These are phyloP conservation scores for Amanita polypyramis DNA, from an alignment of 768 basidiomycete species.

Conservation along the genomic window DNA sequence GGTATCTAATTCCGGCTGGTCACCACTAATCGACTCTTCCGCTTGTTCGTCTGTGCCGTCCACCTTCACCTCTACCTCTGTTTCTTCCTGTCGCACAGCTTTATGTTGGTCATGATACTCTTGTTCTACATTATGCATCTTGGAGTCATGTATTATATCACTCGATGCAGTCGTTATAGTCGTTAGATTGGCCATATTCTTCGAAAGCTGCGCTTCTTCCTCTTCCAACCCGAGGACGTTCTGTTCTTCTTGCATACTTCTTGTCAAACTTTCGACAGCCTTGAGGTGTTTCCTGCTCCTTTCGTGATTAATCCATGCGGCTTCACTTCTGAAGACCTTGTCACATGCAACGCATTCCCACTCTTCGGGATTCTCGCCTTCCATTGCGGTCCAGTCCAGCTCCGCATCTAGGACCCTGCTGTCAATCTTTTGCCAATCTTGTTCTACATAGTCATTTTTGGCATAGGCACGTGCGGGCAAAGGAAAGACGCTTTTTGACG, in stretches of 20 bases:
- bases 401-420: constrained; percentile 37
- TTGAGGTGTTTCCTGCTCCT: constrained; percentile 89
- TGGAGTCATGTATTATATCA: neutral
- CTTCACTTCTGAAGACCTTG: constrained; percentile 84
- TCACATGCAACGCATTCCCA: constrained; percentile 95
- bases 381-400: constrained; percentile 65
- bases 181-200: neutral
- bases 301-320: constrained; percentile 95
- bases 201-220: constrained; percentile 9
- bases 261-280: constrained; percentile 69
- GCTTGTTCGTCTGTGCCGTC: neutral
- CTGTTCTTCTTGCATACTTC: constrained; percentile 71
- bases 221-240: constrained; percentile 48
- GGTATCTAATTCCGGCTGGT: neutral
- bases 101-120: neutral
- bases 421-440: constrained; percentile 80
- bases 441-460: constrained; percentile 55
- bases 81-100: neutral
- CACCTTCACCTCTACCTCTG: neutral
- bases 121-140: neutral
- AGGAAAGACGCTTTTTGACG: constrained; percentile 20
- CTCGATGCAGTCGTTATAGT: no score
- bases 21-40: neutral
- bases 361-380: constrained; percentile 63
- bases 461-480: constrained; percentile 18